Conservation (phyloP, 345 rosid genomes). For the Carallia brachiata region DNA sequence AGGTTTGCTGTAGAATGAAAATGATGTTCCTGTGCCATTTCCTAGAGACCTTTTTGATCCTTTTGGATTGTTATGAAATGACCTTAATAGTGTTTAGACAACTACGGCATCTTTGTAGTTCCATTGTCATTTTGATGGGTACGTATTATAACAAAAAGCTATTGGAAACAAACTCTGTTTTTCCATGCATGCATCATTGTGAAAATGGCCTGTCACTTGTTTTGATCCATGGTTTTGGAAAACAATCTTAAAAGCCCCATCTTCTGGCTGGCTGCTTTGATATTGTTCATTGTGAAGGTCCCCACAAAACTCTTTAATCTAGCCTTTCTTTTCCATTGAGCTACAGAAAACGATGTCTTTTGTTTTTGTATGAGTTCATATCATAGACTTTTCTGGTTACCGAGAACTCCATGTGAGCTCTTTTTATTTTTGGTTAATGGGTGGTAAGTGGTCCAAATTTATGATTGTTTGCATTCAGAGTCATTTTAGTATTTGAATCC, state of each 20-base stretch:
- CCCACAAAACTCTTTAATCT: too few species aligned
- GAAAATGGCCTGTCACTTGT: slow-evolving; percentile 9
- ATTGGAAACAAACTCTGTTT: too few species aligned
- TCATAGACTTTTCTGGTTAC: too few species aligned
- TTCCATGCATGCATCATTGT: slow-evolving; percentile 5
- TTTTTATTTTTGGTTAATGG: too few species aligned
- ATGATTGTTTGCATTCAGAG: too few species aligned
- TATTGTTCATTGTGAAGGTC: too few species aligned
- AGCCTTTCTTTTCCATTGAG: too few species aligned
- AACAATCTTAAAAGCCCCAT: not conserved
- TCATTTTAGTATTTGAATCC: too few species aligned
- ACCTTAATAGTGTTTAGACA: not conserved
- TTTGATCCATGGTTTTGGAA: not conserved
- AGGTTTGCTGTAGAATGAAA: slow-evolving; percentile 4
- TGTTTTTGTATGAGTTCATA: too few species aligned
- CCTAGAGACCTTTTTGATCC: not conserved
- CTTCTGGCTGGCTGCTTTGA: not conserved
- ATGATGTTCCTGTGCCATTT: not conserved
- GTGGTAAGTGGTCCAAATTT: too few species aligned
- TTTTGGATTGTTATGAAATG: not conserved
- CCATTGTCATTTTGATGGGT: slow-evolving; percentile 7
- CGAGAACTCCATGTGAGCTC: too few species aligned
- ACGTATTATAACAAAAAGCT: not conserved
- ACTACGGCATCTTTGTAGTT: not conserved
- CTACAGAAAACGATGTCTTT: too few species aligned